Base-by-base conservation (phyloP, 2,329 filamentous ascomycete species). In the Dactylonectria macrodidyma region DNA sequence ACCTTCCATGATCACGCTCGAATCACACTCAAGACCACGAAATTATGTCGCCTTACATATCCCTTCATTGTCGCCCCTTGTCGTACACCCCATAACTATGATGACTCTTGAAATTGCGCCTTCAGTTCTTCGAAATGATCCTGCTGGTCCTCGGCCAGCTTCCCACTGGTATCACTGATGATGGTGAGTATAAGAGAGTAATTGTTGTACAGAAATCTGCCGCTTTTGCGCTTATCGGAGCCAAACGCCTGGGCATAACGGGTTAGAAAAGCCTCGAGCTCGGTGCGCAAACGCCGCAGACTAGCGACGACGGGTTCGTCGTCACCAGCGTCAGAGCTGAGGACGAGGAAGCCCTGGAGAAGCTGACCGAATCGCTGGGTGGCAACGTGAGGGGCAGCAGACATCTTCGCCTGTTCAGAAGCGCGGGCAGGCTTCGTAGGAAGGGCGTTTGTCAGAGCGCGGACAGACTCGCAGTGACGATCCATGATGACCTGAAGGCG, bases 311-410 rank as follows among this genome's bases (percentile, higher is more conserved):
- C 93, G 0, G 96, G 96, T 80, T 99, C 96, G 73, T 98, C 95
- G 73, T 98, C 96, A 2, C 95, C 95, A 1, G 94, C 94, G 73
- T 98, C 95, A n/a, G 90, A 90, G 77, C 94, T 97, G 50, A 99
- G 87, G 0, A 90, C 85, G 34, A 98, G 83, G 34, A 98, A 92
- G 3, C 94, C 94, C 70, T 97, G 93, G 56, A 97, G 82, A 57
- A 99, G 90, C 81, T 98, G 95, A 0, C 94, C 96, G 77, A 98
- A 98, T n/a, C 95, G 90, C 80, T 99, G 96, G 0, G 96, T 98
- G 19, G 97, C 87, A 59, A 95, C 91, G 75, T 98, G 96, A 0
- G 96, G 96, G 2, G 96, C 96, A 0, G 93, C 92, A 1, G 91
- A 94, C 62, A 92, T 87, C 73, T 87, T 89, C 19, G 87, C 84